Percentiles rank a stretch among this genome's conserved stretches.
phyloP scores from a whole-genome alignment of 75 land plant species.

The Pinus taeda region DNA sequence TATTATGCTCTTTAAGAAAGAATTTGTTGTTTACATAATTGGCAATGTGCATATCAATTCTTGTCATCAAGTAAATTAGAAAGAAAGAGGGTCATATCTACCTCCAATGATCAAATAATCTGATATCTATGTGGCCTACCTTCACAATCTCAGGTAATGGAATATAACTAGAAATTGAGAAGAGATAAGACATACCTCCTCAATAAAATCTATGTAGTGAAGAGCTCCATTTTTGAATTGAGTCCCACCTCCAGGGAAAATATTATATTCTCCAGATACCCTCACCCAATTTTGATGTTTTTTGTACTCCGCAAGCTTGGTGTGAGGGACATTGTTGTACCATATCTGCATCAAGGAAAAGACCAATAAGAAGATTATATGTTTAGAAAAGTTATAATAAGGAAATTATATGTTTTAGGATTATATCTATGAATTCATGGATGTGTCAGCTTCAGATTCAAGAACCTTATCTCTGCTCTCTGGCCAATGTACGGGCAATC shows the following conservation, averaged over 20 bases:
- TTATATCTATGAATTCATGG: neutral
- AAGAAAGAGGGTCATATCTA: neutral
- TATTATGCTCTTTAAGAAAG: too few relatives aligned
- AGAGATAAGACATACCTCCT: conserved; percentile 30
- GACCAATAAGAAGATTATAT: neutral
- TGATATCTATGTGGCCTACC: neutral
- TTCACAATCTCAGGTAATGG: neutral
- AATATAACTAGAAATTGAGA: neutral
- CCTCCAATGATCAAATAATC: too few relatives aligned
- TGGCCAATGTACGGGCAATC: conserved; percentile 48
- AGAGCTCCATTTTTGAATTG: conserved; percentile 78
- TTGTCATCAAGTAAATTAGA: neutral
- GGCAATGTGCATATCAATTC: too few relatives aligned
- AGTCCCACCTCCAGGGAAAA: conserved; percentile 84
- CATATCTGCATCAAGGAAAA: conserved; percentile 39
- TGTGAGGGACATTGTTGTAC: conserved; percentile 76
- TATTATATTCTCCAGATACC: conserved; percentile 49
- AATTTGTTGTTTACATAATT: too few relatives aligned
- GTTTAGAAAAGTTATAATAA: neutral
- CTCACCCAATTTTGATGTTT: conserved; percentile 80
- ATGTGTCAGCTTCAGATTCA: neutral
- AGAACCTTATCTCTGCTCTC: conserved; percentile 60
- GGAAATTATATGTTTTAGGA: neutral
- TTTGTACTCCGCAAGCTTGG: conserved; percentile 54
- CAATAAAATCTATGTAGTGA: conserved; percentile 70